These are phyloP conservation scores for Myxozyma melibiosi DNA, from an alignment of 805 yeast species.

Conservation along the genomic window DNA sequence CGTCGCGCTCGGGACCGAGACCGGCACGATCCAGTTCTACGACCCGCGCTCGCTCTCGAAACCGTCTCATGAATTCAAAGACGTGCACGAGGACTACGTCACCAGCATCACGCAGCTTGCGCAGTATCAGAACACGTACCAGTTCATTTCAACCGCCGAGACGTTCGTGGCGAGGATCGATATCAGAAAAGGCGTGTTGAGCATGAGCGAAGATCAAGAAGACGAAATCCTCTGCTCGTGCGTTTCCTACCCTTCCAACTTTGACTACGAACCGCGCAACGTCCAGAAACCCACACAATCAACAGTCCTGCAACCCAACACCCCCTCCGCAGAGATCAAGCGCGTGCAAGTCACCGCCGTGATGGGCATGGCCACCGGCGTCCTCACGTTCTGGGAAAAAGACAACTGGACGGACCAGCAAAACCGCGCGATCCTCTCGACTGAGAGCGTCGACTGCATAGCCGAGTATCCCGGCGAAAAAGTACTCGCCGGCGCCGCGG, in stretches of 20 bases:
- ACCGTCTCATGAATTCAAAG: slow-evolving; percentile 52
- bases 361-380: slow-evolving; percentile 91
- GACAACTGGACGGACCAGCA: slow-evolving; percentile 66
- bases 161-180: slow-evolving; percentile 81
- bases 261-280: slow-evolving; percentile 23
- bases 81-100: slow-evolving; percentile 67
- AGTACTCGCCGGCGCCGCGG: slow-evolving; percentile 60
- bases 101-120: slow-evolving; percentile 73
- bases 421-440: slow-evolving; percentile 68
- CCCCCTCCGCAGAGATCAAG: too few species aligned
- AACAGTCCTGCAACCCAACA: neutral
- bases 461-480: slow-evolving; percentile 49
- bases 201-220: slow-evolving; percentile 83
- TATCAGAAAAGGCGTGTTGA: slow-evolving; percentile 66
- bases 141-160: slow-evolving; percentile 77
- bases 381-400: slow-evolving; percentile 84
- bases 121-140: slow-evolving; percentile 67
- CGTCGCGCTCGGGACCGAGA: slow-evolving; percentile 58
- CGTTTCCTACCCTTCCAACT: slow-evolving; percentile 45
- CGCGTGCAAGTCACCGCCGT: slow-evolving; percentile 48
- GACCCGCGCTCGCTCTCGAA: slow-evolving; percentile 57
- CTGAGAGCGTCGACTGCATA: slow-evolving; percentile 70
- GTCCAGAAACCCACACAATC: neutral
- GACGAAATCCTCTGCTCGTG: slow-evolving; percentile 84
- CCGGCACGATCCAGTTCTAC: slow-evolving; percentile 64